A percentile compares a stretch with the other conserved stretches of the same genome.
Conservation (phyloP, 2,329 filamentous ascomycete species). For the Penicillium polonicum region DNA sequence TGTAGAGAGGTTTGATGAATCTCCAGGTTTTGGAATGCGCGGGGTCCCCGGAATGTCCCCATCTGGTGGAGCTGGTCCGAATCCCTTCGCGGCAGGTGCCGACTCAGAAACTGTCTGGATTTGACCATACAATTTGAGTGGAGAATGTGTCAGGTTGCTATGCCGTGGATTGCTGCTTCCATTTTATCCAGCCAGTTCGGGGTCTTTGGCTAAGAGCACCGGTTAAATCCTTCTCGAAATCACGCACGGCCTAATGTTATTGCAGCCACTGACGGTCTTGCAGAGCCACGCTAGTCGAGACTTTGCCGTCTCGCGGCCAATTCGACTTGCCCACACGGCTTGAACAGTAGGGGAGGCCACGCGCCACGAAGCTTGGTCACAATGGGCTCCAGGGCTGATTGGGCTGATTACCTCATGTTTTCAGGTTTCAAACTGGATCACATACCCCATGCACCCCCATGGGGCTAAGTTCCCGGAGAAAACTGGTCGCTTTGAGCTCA, state of each 20-base stretch:
- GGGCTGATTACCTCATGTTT: neutral
- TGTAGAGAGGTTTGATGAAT: neutral
- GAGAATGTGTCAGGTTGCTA: neutral
- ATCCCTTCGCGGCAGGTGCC: neutral
- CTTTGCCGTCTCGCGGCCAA: constrained; percentile 5
- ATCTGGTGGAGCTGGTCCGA: neutral
- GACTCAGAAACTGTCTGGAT: neutral
- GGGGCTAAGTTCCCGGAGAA: constrained; percentile 6
- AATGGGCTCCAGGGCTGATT: constrained; percentile 1
- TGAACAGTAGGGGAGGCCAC: neutral
- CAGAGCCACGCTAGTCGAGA: neutral
- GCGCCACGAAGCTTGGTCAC: constrained; percentile 7
- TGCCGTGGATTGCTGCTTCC: neutral
- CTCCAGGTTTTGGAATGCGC: neutral
- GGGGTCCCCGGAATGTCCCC: constrained; percentile 8
- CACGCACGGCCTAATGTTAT: neutral
- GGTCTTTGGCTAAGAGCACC: neutral
- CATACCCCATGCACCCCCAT: neutral
- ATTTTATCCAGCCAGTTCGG: neutral
- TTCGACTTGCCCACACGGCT: neutral
- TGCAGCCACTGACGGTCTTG: neutral
- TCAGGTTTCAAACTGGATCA: neutral
- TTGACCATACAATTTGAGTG: neutral
- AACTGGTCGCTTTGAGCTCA: neutral
- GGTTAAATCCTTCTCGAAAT: constrained; percentile 2